These are phyloP conservation scores for Corymbia maculata DNA, from an alignment of 345 rosid genomes.

Conservation along the genomic window DNA sequence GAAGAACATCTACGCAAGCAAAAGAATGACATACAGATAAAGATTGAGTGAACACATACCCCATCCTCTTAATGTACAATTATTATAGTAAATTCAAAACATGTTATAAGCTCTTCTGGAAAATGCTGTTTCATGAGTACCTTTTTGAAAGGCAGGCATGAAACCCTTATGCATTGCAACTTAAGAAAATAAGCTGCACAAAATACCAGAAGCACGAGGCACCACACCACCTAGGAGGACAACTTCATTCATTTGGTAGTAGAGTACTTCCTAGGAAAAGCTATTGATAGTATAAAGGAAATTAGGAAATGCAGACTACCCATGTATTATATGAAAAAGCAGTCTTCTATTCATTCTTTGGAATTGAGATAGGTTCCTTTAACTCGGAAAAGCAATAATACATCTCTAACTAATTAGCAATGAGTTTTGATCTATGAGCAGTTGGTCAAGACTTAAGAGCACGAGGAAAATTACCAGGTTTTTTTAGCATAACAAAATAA, in stretches of 20 bases:
- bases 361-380: neutral
- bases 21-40: neutral
- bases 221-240: neutral
- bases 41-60: neutral
- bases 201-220: neutral
- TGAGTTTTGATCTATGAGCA: neutral
- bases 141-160: neutral
- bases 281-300: neutral
- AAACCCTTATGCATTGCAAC: neutral
- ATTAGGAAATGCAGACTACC: neutral
- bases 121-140: neutral
- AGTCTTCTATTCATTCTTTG: neutral
- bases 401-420: neutral
- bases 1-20: neutral
- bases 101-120: neutral
- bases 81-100: neutral
- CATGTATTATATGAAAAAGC: neutral
- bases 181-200: neutral
- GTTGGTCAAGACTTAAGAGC: neutral
- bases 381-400: neutral
- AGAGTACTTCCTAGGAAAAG: neutral
- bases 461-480: neutral
- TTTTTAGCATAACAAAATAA: neutral
- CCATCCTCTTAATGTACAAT: neutral
- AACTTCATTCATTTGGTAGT: neutral